Evolutionary conservation across 2,329 filamentous ascomycete genomes (phyloP), one percentile per base, ranked within the genome.

Genomic region (Colletotrichum spaethianum): DNA sequence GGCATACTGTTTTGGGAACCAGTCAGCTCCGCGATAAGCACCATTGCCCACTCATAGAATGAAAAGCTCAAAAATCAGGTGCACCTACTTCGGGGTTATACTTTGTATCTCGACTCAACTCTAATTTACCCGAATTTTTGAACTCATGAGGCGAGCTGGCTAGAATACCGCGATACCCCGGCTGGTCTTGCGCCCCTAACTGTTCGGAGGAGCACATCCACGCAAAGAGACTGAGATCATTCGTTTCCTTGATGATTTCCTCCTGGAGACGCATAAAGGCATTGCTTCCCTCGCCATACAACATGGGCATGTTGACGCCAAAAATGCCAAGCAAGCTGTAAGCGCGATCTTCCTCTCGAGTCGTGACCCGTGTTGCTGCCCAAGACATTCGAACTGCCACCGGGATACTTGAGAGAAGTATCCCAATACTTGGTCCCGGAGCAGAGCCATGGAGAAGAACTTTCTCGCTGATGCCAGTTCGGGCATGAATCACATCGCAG

Each of bases 321-420:
- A 79, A 78, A 11, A 79, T 56, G 16, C 78, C 78, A 16, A 78
- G 57, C 31, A 79, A 63, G 28, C 75, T 76, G 55, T 79, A 79
- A 2, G 77, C 76, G 6, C 70, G 53, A 63, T 80, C 76, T 61
- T 78, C 73, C 69, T 53, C 9, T 8, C 74, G 63, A 3, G 70
- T 77, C 4, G 75, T 78, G 55, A 67, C 26, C 38, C 78, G 65
- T 4, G 62, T 62, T 2, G 77, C 70, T 44, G 75, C 76, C 78
- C 77, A 79, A 23, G 75, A 77, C 78, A 79, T 79, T 16, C 46
- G 46, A 26, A 50, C 46, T 18, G 46, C 46, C 23, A 50, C 46
- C 46, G 46, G 46, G 16, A 26, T 28, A 28, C 23, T 28, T 28
- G 46, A 28, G 5, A 50, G 46, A 3, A 50, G 23, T 16, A 23